Evolutionary conservation across 305 asterid genomes (phyloP), one percentile per base, ranked within the genome.

Genomic region (Withania somnifera): DNA sequence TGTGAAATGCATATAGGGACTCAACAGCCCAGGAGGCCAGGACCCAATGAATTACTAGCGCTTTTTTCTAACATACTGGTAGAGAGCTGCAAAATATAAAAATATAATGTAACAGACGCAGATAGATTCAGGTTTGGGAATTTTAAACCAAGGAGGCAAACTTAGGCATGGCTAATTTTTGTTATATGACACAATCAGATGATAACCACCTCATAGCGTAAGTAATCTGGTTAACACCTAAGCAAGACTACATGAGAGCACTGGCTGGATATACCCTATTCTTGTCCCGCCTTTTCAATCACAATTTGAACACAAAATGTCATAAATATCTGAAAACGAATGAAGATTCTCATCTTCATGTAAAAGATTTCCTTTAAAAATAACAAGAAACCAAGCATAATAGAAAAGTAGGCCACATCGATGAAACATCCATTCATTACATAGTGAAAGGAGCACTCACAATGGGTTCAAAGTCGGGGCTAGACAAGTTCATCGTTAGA

Each of bases 401-500:
- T 17, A 7, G 19, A 69, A 24, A 52, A 30, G 42, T 22, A 83
- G 77, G 61, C 30, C 2, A 67, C 51, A 67, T 36, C 10, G 9
- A 30, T n/a, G 19, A 28, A 73, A 54, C 68, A 77, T 36, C 24
- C 34, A 77, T 11, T 68, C 3, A 32, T 34, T 17, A 63, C 19
- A 45, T 67, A 71, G 67, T 61, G 71, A 73, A 81, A 82, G 79
- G 84, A 82, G 61, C 47, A 88, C 97, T 92, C 87, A 95, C 98
- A 71, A 94, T 84, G 79, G 97, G 90, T 86, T 92, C 97, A 83
- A 90, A 94, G 80, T 92, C 97, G 32, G 98, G 99, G 86, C 85
- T 91, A 63, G 98, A 87, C 89, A 95, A 89, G 89, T 95, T 95
- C 89, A 91, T 77, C 75, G 94, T 90, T 79, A 95, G 99, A 85